Evolutionary conservation across 2,329 filamentous ascomycete genomes (phyloP).

Genomic region (Aureobasidium sp.): DNA sequence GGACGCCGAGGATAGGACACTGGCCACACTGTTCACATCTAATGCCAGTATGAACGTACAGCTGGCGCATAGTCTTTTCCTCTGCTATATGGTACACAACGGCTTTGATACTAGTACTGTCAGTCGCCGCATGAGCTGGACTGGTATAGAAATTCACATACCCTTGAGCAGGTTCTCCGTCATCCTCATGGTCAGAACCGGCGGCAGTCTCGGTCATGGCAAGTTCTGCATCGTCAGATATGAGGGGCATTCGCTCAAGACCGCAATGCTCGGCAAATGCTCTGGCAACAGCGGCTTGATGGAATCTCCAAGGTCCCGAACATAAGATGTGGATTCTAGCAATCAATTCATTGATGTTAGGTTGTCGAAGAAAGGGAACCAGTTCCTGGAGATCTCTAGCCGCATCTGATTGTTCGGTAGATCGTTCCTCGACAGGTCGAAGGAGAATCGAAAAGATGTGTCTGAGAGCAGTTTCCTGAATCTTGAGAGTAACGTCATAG

Average conservation of each 20-base stretch:
- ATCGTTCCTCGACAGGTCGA: not conserved
- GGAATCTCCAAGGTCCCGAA: conserved; percentile 10
- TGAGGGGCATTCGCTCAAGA: conserved; percentile 9
- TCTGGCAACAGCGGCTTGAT: conserved; percentile 10
- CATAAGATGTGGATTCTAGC: conserved; percentile 11
- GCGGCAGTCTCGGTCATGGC: conserved; percentile 21
- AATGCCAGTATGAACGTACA: conserved; percentile 86
- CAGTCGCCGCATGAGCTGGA: not conserved
- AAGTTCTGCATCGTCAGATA: not conserved
- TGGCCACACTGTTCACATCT: conserved; percentile 84
- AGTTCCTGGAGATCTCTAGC: not conserved
- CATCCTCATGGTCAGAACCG: conserved; percentile 14
- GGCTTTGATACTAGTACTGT: conserved; percentile 19
- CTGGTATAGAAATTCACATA: not conserved
- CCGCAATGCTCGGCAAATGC: conserved; percentile 2
- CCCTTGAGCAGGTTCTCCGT: conserved; percentile 22
- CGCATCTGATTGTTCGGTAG: not conserved
- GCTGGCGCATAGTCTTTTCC: conserved; percentile 78
- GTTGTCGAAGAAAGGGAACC: not conserved
- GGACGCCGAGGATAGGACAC: conserved; percentile 81
- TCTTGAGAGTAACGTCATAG: conserved; percentile 1
- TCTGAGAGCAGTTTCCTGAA: conserved; percentile 9
- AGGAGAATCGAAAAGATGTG: conserved; percentile 7
- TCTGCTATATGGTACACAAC: conserved; percentile 88
- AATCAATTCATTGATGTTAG: conserved; percentile 1